phyloP scores from a whole-genome alignment of 2,329 filamentous ascomycete species.

The Claviceps spartinae region DNA sequence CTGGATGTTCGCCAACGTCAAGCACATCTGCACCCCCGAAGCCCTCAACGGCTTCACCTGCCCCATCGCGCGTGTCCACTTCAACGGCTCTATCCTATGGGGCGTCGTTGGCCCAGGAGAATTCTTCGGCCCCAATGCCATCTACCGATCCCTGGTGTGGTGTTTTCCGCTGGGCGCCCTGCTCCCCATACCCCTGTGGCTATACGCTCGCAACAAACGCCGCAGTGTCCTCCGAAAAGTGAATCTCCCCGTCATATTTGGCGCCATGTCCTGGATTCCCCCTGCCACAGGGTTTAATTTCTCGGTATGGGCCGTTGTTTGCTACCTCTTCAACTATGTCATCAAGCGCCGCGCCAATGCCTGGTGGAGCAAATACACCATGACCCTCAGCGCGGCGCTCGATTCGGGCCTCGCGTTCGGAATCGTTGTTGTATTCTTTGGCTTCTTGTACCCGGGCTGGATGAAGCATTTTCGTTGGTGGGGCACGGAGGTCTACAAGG shows the following conservation, averaged over 20 bases:
- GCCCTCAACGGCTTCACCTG: slow-evolving; percentile 84
- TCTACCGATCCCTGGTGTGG: slow-evolving; percentile 68
- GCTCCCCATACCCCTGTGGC: slow-evolving; percentile 61
- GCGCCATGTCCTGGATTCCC: slow-evolving; percentile 73
- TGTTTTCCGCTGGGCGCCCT: slow-evolving; percentile 67
- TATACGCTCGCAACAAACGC: slow-evolving; percentile 47
- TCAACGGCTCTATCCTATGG: slow-evolving; percentile 84
- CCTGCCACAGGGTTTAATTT: slow-evolving; percentile 81
- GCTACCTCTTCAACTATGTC: slow-evolving; percentile 70
- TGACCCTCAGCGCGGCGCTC: slow-evolving; percentile 72
- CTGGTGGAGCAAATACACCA: slow-evolving; percentile 89
- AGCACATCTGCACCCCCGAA: slow-evolving; percentile 60
- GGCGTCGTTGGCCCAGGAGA: slow-evolving; percentile 71
- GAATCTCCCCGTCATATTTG: slow-evolving; percentile 73
- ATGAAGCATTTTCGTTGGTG: slow-evolving; percentile 69
- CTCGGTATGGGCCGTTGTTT: slow-evolving; percentile 73
- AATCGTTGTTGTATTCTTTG: slow-evolving; percentile 74
- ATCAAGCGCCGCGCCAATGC: slow-evolving; percentile 54
- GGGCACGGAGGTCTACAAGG: slow-evolving; percentile 77
- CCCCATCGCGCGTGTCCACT: slow-evolving; percentile 75
- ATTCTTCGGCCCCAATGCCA: slow-evolving; percentile 65
- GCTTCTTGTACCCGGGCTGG: slow-evolving; percentile 68
- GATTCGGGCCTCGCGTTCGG: slow-evolving; percentile 75
- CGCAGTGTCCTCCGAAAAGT: slow-evolving; percentile 58
- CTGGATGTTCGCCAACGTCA: slow-evolving; percentile 76